Evolutionary conservation across 805 yeast species (phyloP), one percentile per base, ranked within the genome.

Genomic region (Sungouiozyma ichnusensis): DNA sequence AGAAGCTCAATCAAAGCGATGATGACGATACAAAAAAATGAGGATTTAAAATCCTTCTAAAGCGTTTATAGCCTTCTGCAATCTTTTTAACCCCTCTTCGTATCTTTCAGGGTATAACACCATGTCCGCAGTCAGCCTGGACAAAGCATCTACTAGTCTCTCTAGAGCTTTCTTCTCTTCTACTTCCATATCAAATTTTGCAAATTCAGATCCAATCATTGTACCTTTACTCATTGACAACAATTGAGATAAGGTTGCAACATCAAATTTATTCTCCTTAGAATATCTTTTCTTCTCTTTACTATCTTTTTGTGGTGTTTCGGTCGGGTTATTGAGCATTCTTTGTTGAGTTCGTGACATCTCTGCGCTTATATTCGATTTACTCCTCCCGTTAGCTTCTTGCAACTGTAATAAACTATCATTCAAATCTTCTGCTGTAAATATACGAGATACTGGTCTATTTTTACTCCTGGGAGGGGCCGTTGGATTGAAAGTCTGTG

Each of bases 111-210:
- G 85, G 59, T 90, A 95, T 43, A 85, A 58, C 41, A 87, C 82
- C 85, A 92, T 86, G 55, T 87, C 96, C 41, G 88, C 85, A 2
- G 95, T 86, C 44, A 92, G 71, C 52, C 92, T 72, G 33, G 92
- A 80, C 37, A 90, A 67, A 2, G 94, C 79, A 54, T 87, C 95
- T 3, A 90, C 83, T 38, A 90, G 77, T 60, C 85, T 79, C 55
- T 90, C 97, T 35, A 90, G 68, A 34, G 88, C 68, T 52, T 76
- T 80, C 50, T 83, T 81, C 54, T 87, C 95, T 45, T 80, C 81
- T 0, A 72, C 64, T 8, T 90, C 87, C 48, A 87, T 69, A 33
- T 81, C 83, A 44, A 88, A 63, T 40, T 76, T 76, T 35, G 79
- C 76, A 56, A 87, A 84, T 50, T 85, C 92, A 67, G 68, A 66